Conservation (phyloP, 495 filamentous ascomycete species). For the Aspergillus biplanus region DNA sequence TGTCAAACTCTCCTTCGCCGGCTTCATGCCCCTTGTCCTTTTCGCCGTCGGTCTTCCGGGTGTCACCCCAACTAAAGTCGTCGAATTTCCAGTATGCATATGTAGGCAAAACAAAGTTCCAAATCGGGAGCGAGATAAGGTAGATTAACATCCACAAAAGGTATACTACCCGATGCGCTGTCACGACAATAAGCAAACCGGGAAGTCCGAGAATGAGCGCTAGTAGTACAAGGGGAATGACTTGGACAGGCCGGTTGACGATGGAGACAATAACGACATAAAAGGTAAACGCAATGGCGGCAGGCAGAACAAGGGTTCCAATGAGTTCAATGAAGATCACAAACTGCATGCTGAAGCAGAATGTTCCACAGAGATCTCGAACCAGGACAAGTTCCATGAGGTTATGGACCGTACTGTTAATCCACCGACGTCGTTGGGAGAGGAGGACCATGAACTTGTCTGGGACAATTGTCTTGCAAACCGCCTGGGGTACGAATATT, state of each 20-base stretch:
- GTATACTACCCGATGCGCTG: conserved; percentile 92
- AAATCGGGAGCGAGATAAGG: conserved; percentile 88
- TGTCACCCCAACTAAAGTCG: conserved; percentile 99
- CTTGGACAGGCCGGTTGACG: conserved; percentile 76
- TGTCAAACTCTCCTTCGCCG: conserved; percentile 95
- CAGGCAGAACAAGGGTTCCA: conserved; percentile 91
- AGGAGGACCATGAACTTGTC: conserved; percentile 91
- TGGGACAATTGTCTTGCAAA: conserved; percentile 97
- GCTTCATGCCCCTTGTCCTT: conserved; percentile 83
- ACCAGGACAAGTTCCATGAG: conserved; percentile 97
- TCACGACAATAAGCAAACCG: conserved; percentile 89
- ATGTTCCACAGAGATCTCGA: conserved; percentile 94
- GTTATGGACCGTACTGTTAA: conserved; percentile 99
- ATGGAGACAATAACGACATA: conserved; percentile 94
- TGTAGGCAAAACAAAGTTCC: conserved; percentile 94
- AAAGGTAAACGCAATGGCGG: conserved; percentile 94
- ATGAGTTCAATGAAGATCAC: conserved; percentile 95
- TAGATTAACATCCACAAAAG: conserved; percentile 98
- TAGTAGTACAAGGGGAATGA: conserved; percentile 90
- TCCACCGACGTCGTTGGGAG: conserved; percentile 95
- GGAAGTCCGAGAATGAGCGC: conserved; percentile 93
- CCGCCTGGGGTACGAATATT: conserved; percentile 96
- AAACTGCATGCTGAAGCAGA: conserved; percentile 99
- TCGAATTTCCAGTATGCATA: conserved; percentile 99
- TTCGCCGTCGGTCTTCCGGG: conserved; percentile 91